Conservation (phyloP, 2,329 filamentous ascomycete genomes). For the Cylindrodendrum hubeiense region DNA sequence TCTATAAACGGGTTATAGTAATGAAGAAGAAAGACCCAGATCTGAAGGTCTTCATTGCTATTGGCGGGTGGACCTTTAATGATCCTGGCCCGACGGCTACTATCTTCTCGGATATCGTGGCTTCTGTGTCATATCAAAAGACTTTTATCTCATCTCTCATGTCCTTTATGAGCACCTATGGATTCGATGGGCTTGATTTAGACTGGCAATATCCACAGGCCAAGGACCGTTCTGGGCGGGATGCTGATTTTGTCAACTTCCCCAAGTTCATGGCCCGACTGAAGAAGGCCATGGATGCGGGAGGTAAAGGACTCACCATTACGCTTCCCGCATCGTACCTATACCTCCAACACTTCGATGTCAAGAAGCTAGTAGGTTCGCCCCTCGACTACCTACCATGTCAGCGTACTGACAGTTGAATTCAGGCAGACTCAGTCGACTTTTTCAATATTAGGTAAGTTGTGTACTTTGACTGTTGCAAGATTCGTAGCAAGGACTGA, state of each 20-base stretch:
- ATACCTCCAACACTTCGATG: slow-evolving; percentile 47
- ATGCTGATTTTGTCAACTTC: slow-evolving; percentile 52
- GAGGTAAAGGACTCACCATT: slow-evolving; percentile 11
- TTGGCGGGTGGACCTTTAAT: slow-evolving; percentile 58
- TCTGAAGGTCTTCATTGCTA: slow-evolving; percentile 53
- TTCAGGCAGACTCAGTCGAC: slow-evolving; percentile 1
- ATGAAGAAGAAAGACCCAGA: slow-evolving; percentile 46
- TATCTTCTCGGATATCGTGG: slow-evolving; percentile 37
- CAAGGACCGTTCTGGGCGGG: slow-evolving; percentile 51
- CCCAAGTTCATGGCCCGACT: slow-evolving; percentile 34
- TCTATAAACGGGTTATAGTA: neutral
- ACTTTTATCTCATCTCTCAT: slow-evolving; percentile 22
- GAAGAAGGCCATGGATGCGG: slow-evolving; percentile 40
- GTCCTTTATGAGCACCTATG: slow-evolving; percentile 28
- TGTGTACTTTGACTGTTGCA: neutral
- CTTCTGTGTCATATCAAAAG: neutral
- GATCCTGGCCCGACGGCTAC: slow-evolving; percentile 47
- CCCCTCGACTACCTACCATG: neutral
- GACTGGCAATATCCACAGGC: slow-evolving; percentile 48
- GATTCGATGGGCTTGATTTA: slow-evolving; percentile 43
- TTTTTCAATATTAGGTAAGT: slow-evolving; percentile 20
- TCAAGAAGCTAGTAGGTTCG: slow-evolving; percentile 29
- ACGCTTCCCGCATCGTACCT: slow-evolving; percentile 40
- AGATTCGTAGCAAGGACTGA: neutral
- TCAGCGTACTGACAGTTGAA: neutral